Evolutionary conservation across 257 asterid genomes (phyloP).

Genomic region (Pogostemon cablin): DNA sequence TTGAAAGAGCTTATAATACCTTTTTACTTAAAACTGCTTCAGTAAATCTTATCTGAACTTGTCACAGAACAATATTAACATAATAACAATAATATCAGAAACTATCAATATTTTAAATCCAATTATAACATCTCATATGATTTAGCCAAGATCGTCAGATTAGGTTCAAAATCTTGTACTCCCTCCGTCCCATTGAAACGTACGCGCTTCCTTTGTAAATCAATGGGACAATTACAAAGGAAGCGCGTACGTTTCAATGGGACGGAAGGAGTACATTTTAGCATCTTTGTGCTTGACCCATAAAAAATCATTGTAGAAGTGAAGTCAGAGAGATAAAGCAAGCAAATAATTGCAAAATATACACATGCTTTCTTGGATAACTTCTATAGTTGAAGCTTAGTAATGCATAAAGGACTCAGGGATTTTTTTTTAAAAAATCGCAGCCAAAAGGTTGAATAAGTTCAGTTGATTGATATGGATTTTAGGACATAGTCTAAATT

Average conservation of each 20-base stretch:
- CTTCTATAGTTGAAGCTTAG: slow-evolving; percentile 1
- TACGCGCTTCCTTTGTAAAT: no score
- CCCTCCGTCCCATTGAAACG: background rate
- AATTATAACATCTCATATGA: slow-evolving; percentile 17
- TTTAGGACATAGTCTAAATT: slow-evolving; percentile 19
- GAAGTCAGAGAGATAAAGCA: slow-evolving; percentile 5
- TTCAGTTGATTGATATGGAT: slow-evolving; percentile 4
- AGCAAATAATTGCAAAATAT: slow-evolving; percentile 13
- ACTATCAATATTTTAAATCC: slow-evolving; percentile 7
- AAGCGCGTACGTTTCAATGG: no score
- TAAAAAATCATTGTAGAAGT: background rate
- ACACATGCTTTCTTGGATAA: background rate
- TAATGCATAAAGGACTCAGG: slow-evolving; percentile 17
- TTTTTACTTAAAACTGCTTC: slow-evolving; percentile 13
- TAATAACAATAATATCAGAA: slow-evolving; percentile 7
- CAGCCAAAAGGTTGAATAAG: slow-evolving; percentile 20
- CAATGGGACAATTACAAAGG: background rate
- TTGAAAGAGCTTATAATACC: background rate
- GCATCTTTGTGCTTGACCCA: slow-evolving; percentile 19
- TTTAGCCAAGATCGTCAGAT: slow-evolving; percentile 14
- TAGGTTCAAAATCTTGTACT: background rate
- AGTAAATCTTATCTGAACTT: slow-evolving; percentile 2
- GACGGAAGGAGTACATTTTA: slow-evolving; percentile 3
- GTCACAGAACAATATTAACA: background rate
- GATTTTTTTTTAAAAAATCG: background rate